These are phyloP conservation scores for Tricladium varicosporioides DNA, from an alignment of 2,329 filamentous ascomycete genomes.

Conservation along the genomic window DNA sequence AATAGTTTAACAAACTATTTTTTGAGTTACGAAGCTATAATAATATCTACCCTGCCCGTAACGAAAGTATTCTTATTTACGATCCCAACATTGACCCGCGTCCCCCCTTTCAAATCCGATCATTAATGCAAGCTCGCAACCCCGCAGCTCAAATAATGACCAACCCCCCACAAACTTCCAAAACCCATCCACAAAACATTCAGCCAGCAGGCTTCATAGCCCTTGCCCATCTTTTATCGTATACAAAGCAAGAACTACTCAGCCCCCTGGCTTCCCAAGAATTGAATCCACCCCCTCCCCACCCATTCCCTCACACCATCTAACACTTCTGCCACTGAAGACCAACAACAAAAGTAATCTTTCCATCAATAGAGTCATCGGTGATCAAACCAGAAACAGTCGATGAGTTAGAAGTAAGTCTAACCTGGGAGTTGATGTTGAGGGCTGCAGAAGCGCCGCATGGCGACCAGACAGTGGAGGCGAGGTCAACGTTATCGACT, in stretches of 20 bases:
- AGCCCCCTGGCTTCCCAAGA: too few relatives aligned
- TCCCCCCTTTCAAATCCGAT: too few relatives aligned
- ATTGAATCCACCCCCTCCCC: too few relatives aligned
- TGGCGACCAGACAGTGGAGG: constrained; percentile 23
- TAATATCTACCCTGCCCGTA: background rate
- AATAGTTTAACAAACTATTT: background rate
- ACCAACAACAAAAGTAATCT: constrained; percentile 20
- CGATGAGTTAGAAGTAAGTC: constrained; percentile 6
- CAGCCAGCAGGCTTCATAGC: too few relatives aligned
- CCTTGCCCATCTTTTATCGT: too few relatives aligned
- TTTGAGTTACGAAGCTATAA: background rate
- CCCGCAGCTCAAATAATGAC: too few relatives aligned
- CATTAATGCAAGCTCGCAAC: too few relatives aligned
- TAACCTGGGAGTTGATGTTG: constrained; percentile 24
- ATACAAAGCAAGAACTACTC: too few relatives aligned
- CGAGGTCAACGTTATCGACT: constrained; percentile 12
- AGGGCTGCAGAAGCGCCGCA: constrained; percentile 15
- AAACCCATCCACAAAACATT: too few relatives aligned
- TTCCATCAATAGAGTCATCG: constrained; percentile 20
- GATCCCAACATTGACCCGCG: too few relatives aligned
- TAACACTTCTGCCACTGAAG: constrained; percentile 19
- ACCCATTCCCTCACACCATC: background rate
- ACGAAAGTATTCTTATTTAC: background rate
- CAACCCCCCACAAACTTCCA: too few relatives aligned
- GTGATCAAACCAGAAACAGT: constrained; percentile 16